phyloP scores from a whole-genome alignment of 331 rosid genomes.

The Rhamnella rubrinervis region DNA sequence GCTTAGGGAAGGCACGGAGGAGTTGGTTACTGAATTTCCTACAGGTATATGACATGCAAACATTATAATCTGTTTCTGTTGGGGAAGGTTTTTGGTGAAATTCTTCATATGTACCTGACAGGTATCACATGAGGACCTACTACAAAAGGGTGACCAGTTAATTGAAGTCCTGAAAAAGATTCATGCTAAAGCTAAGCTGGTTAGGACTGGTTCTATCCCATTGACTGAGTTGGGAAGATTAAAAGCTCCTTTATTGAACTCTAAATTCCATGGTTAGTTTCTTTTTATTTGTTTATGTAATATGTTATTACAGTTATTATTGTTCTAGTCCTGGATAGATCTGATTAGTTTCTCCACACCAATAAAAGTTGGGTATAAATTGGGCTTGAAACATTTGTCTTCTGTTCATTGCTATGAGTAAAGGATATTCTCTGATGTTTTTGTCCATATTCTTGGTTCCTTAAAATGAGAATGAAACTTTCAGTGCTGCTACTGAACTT shows the following conservation, averaged over 20 bases:
- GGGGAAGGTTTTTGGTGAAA: not conserved
- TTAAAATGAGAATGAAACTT: conserved; percentile 16
- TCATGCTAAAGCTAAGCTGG: conserved; percentile 67
- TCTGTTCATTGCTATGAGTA: not conserved
- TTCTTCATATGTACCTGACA: conserved; percentile 22
- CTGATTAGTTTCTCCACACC: conserved; percentile 9
- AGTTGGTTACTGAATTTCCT: conserved; percentile 70
- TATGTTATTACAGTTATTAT: not conserved
- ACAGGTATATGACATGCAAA: conserved; percentile 41
- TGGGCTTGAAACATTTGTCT: not conserved
- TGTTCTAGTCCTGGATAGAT: not conserved
- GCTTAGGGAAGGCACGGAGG: conserved; percentile 78
- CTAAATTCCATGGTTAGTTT: conserved; percentile 56
- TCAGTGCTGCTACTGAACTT: conserved; percentile 12
- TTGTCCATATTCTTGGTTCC: not conserved
- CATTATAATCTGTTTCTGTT: not conserved
- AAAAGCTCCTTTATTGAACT: conserved; percentile 62
- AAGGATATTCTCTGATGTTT: conserved; percentile 8
- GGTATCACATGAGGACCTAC: conserved; percentile 60
- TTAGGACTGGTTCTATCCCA: conserved; percentile 59
- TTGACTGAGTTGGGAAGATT: conserved; percentile 69
- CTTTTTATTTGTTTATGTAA: not conserved
- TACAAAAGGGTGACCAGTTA: conserved; percentile 33
- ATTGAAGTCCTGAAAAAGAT: conserved; percentile 57
- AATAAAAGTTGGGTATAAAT: not conserved